Evolutionary conservation across 805 yeast genomes (phyloP).

Genomic region (Nakazawaea pomicola): DNA sequence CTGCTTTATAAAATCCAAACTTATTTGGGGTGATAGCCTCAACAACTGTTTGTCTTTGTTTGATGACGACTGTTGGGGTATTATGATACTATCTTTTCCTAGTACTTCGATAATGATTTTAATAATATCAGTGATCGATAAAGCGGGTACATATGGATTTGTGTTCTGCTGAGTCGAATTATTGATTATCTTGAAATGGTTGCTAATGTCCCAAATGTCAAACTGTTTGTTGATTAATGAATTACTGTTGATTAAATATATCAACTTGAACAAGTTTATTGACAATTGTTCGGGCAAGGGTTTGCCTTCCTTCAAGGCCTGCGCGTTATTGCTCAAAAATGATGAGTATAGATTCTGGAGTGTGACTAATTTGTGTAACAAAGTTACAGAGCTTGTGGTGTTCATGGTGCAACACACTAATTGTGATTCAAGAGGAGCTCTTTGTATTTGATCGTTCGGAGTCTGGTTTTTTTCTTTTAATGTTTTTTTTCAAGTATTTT

Average conservation of each 20-base stretch:
- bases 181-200: conserved; percentile 20
- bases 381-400: conserved; percentile 19
- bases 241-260: conserved; percentile 30
- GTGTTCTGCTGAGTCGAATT: conserved; percentile 4
- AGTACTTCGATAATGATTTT: conserved; percentile 31
- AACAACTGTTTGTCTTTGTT: conserved; percentile 23
- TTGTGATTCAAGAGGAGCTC: neutral
- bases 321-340: conserved; percentile 25
- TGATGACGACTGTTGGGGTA: conserved; percentile 13
- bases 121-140: conserved; percentile 30
- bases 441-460: neutral
- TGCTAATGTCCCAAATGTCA: conserved; percentile 26
- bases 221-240: conserved; percentile 30
- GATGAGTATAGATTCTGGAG: conserved; percentile 30
- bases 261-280: conserved; percentile 30
- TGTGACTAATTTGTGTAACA: conserved; percentile 30
- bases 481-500: neutral
- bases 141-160: conserved; percentile 16
- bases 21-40: conserved; percentile 25
- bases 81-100: conserved; percentile 21
- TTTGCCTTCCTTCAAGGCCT: conserved; percentile 20
- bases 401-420: conserved; percentile 9
- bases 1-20: conserved; percentile 27
- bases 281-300: conserved; percentile 29
- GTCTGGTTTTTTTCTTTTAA: conserved; percentile 2